phyloP scores from a whole-genome alignment of 139 green algal species.

The Gonium pectorale region DNA sequence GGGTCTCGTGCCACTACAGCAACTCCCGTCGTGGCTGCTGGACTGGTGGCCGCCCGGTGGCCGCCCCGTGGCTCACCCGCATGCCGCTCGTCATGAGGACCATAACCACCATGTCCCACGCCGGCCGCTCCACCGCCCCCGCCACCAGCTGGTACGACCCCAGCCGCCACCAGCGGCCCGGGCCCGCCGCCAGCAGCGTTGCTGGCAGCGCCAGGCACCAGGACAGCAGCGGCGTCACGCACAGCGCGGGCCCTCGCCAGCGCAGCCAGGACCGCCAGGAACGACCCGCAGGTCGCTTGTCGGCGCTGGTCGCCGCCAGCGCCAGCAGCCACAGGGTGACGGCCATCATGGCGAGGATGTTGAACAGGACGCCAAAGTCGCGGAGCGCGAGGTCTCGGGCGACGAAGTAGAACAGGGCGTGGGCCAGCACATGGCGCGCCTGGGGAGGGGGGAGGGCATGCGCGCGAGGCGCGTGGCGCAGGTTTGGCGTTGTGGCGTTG shows the following conservation, averaged over 20 bases:
- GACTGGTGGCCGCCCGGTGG: too few relatives aligned
- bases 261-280: slow-evolving; percentile 13
- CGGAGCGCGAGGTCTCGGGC: neutral
- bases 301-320: neutral
- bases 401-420: neutral
- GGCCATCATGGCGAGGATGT: slow-evolving; percentile 1
- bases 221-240: slow-evolving; percentile 23
- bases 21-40: neutral
- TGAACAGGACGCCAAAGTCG: slow-evolving; percentile 25
- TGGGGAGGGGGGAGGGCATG: neutral
- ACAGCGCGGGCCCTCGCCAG: neutral
- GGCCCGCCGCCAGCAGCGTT: slow-evolving; percentile 14
- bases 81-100: neutral
- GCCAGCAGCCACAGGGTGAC: slow-evolving; percentile 11
- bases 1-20: too few relatives aligned
- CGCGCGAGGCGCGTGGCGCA: neutral
- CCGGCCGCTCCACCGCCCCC: neutral
- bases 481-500: too few relatives aligned
- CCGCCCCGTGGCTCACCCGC: slow-evolving; percentile 12
- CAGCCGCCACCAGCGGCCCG: neutral
- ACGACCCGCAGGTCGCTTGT: neutral
- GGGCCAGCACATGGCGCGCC: neutral
- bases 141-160: neutral
- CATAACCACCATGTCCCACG: slow-evolving; percentile 11
- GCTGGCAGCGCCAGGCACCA: slow-evolving; percentile 13